Evolutionary conservation across 176 grass and related monocot species (phyloP).

Genomic region (Hyparrhenia diplandra): DNA sequence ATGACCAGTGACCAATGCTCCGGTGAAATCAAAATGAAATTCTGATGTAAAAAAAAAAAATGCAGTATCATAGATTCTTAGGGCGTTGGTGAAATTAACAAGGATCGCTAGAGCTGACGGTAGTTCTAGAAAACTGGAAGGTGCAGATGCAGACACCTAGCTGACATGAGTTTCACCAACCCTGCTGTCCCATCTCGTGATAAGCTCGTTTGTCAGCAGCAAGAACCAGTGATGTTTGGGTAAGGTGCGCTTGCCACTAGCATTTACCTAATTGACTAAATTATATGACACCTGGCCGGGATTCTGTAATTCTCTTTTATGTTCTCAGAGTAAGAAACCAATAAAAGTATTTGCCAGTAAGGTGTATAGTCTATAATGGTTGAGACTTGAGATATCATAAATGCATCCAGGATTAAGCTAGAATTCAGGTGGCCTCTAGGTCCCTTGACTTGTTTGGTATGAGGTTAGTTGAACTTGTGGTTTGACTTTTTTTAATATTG

Average conservation of each 20-base stretch:
- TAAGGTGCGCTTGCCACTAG: neutral
- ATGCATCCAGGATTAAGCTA: neutral
- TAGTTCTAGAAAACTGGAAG: neutral
- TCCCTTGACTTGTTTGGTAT: neutral
- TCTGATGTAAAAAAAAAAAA: neutral
- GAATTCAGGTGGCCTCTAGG: neutral
- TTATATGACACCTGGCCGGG: too few species aligned
- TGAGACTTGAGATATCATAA: neutral
- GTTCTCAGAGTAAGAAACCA: too few species aligned
- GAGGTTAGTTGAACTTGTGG: neutral
- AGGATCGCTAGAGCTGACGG: neutral
- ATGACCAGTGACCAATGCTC: neutral
- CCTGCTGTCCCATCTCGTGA: neutral
- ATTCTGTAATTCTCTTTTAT: neutral
- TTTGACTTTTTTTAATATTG: neutral
- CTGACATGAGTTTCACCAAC: neutral
- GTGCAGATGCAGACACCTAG: neutral
- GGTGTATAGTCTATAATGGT: too few species aligned
- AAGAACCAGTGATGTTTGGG: neutral
- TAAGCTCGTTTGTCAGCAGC: neutral
- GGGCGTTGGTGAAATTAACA: neutral
- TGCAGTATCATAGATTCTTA: neutral
- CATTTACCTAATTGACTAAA: neutral
- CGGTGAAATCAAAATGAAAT: neutral
- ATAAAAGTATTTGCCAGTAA: too few species aligned